Evolutionary conservation across 768 basidiomycete species (phyloP).

Genomic region (Arthromyces matolae): DNA sequence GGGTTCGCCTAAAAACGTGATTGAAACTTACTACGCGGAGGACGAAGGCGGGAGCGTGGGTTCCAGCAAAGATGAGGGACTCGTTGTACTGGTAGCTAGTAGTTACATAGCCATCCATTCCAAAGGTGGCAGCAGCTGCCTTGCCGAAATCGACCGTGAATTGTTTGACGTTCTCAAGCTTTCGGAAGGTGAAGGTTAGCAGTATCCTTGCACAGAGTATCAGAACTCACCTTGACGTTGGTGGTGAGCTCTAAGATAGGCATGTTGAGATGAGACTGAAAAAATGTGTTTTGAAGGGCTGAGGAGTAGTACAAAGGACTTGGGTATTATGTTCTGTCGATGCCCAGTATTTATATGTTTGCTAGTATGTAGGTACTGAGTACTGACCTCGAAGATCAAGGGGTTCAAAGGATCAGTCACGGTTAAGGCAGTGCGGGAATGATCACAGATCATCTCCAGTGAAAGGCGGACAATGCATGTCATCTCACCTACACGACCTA

Average conservation of each 20-base stretch:
- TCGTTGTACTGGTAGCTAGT: constrained; percentile 5
- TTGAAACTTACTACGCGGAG: constrained; percentile 2
- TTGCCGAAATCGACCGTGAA: not conserved
- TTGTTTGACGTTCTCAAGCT: too few species aligned
- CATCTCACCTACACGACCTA: too few species aligned
- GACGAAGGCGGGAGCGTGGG: constrained; percentile 3
- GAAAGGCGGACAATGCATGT: too few species aligned
- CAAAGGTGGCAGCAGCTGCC: constrained; percentile 3
- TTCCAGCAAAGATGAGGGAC: constrained; percentile 5
- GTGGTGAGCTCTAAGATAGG: constrained; percentile 4
- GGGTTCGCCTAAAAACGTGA: not conserved
- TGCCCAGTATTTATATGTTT: constrained; percentile 1
- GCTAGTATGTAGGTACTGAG: too few species aligned
- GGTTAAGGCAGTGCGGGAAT: too few species aligned
- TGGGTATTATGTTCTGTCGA: not conserved
- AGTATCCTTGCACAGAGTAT: constrained; percentile 2
- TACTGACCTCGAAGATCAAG: too few species aligned
- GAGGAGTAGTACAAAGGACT: not conserved
- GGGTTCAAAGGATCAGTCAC: too few species aligned
- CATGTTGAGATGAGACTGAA: not conserved
- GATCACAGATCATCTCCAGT: too few species aligned
- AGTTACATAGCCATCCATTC: constrained; percentile 9
- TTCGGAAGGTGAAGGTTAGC: too few species aligned
- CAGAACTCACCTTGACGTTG: constrained; percentile 7
- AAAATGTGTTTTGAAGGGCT: not conserved